A percentile compares a stretch with the other conserved stretches of the same genome.
phyloP scores from a whole-genome alignment of 805 yeast genomes.

The Ogataea corticis region DNA sequence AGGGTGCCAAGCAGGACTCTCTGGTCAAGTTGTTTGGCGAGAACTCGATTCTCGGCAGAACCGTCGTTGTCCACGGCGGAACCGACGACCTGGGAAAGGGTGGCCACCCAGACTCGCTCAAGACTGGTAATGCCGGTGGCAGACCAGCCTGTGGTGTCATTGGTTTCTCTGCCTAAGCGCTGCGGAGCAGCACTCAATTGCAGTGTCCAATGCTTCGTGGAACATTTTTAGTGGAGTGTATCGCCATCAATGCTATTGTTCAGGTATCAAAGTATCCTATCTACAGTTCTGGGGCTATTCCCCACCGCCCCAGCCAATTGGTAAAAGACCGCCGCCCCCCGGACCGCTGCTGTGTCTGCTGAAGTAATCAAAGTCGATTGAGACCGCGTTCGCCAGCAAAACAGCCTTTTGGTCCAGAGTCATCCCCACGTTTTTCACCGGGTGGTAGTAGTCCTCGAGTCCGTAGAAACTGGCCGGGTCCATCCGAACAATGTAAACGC shows the following conservation, averaged over 20 bases:
- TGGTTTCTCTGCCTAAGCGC: constrained; percentile 60
- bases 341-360: constrained; percentile 80
- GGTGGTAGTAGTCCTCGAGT: constrained; percentile 51
- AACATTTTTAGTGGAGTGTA: too few relatives aligned
- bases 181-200: too few relatives aligned
- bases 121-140: constrained; percentile 97
- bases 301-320: constrained; percentile 24
- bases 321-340: constrained; percentile 48
- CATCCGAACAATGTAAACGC: constrained; percentile 85
- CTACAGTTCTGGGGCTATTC: constrained; percentile 9
- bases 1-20: constrained; percentile 80
- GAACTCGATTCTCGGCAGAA: constrained; percentile 88
- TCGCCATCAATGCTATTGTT: neutral
- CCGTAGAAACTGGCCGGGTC: constrained; percentile 70
- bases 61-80: constrained; percentile 93
- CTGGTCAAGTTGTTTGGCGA: constrained; percentile 82
- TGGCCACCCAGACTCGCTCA: constrained; percentile 85
- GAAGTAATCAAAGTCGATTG: constrained; percentile 94
- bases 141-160: constrained; percentile 99
- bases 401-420: constrained; percentile 83
- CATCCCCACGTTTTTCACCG: constrained; percentile 43
- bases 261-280: neutral
- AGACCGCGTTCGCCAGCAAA: constrained; percentile 81
- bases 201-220: too few relatives aligned
- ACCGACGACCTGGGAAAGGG: constrained; percentile 94